phyloP scores from a whole-genome alignment of 495 filamentous ascomycete species.

The Aspergillus olivimuriae region DNA sequence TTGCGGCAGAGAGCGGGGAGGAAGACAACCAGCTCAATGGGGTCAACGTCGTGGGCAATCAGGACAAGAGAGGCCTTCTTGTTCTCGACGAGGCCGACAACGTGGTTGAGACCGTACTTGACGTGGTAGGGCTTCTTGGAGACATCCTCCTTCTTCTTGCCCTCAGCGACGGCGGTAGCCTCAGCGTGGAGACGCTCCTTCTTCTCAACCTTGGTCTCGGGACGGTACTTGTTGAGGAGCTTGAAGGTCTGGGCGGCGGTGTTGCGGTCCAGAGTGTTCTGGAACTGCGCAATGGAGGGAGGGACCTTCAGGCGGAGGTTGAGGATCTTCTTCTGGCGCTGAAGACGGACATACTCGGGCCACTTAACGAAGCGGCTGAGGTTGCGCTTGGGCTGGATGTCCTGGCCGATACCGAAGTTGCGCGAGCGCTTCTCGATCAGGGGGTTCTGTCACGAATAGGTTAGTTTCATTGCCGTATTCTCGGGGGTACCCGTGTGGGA shows the following conservation, averaged over 20 bases:
- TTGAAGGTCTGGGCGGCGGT: slow-evolving; percentile 95
- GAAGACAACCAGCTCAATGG: slow-evolving; percentile 99
- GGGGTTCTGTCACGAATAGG: slow-evolving; percentile 97
- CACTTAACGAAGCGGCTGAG: slow-evolving; percentile 99
- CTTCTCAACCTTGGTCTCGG: slow-evolving; percentile 99
- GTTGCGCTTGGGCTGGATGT: slow-evolving; percentile 96
- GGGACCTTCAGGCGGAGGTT: slow-evolving; percentile 98
- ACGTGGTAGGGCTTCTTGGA: slow-evolving; percentile 99
- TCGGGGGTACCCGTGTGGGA: no score
- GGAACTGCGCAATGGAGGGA: slow-evolving; percentile 96
- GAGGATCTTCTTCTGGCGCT: slow-evolving; percentile 99
- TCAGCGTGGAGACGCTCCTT: slow-evolving; percentile 98
- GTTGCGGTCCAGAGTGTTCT: slow-evolving; percentile 96
- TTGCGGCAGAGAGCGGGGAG: slow-evolving; percentile 98
- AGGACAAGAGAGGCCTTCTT: slow-evolving; percentile 98
- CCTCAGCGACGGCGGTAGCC: slow-evolving; percentile 91
- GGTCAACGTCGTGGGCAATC: slow-evolving; percentile 99
- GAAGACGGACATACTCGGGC: slow-evolving; percentile 97
- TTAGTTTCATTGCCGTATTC: no score
- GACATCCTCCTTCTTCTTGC: slow-evolving; percentile 99
- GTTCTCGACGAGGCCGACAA: slow-evolving; percentile 99
- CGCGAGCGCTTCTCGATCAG: slow-evolving; percentile 95
- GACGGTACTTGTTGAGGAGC: slow-evolving; percentile 99
- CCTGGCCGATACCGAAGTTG: slow-evolving; percentile 99
- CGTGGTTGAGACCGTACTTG: slow-evolving; percentile 99